Evolutionary conservation across 2,329 filamentous ascomycete species (phyloP), one percentile per base, ranked within the genome.

Genomic region (Phaeomoniella chlamydospora): DNA sequence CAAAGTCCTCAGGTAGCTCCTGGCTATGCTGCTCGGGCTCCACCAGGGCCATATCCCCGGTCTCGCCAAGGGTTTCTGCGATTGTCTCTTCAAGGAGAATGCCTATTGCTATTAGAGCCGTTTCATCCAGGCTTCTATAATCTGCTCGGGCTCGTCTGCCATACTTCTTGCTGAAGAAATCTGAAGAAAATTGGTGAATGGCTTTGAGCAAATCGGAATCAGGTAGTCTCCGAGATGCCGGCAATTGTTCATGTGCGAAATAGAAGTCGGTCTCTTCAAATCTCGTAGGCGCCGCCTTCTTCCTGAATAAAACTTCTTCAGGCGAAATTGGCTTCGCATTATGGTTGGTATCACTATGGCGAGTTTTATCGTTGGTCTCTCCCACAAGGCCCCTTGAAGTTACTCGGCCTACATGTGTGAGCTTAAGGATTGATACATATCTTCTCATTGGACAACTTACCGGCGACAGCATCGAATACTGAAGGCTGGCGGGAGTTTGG

Each of bases 11-110:
- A n/a, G 36, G 40, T 31, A 41, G n/a, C 17, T 35, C 38, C 3
- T 39, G 15, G n/a, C 44, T 40, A 5, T 39, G 30, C 5, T 47
- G 52, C 39, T 61, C 56, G 5, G 57, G 59, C 45, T 76, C 70
- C 3, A 72, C 58, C 37, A 77, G 64, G 1, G 65, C 67, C 44
- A 76, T 50, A 50, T 77, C 68, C 0, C 73, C 74, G 2, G 65
- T 74, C 34, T 68, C 57, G 2, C 70, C 72, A 13, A 78, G 49
- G 3, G 58, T 47, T 30, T 68, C 62, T 29, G 54, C 58, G 0
- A 63, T 62, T 15, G 66, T 58, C 49, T 78, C 74, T 52, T 79
- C 74, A 16, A 77, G 48, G 19, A 79, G 45, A 11, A 78, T 67
- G 0, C 73, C 72, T 45, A 77, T 49, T 1, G 72, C 71, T 43